Conservation (phyloP, 805 yeast species). For the Candida dajiaensis region DNA sequence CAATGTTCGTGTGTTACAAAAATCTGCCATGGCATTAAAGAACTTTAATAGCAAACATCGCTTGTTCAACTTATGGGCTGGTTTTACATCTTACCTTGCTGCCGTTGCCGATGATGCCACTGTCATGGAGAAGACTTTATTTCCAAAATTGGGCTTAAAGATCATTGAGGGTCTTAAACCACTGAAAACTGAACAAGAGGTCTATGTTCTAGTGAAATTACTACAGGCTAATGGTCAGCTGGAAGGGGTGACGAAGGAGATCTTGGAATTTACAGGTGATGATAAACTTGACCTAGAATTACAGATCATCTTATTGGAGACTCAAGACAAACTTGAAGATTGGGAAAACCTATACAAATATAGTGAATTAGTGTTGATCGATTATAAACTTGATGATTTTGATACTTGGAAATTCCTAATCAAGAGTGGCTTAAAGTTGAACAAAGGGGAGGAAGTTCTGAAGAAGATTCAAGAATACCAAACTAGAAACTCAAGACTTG, state of each 20-base stretch:
- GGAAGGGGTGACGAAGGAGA: conserved; percentile 30
- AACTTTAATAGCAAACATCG: conserved; percentile 30
- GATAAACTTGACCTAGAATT: conserved; percentile 52
- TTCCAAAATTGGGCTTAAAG: conserved; percentile 56
- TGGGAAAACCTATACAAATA: conserved; percentile 40
- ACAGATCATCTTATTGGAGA: conserved; percentile 45
- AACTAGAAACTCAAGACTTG: conserved; percentile 54
- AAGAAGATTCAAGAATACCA: conserved; percentile 26
- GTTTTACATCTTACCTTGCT: conserved; percentile 45
- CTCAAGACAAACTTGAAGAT: conserved; percentile 34
- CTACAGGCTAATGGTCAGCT: conserved; percentile 32
- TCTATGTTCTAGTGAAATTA: conserved; percentile 51
- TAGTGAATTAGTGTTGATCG: conserved; percentile 37
- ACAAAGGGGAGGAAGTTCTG: conserved; percentile 26
- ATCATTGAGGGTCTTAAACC: conserved; percentile 50
- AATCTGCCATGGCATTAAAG: conserved; percentile 41
- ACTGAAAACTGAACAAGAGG: conserved; percentile 54
- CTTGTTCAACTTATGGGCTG: conserved; percentile 45
- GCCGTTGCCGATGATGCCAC: conserved; percentile 28
- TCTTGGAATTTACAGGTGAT: conserved; percentile 29
- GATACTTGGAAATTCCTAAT: conserved; percentile 61
- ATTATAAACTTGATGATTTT: conserved; percentile 62
- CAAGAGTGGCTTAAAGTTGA: conserved; percentile 36
- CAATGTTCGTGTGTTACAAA: conserved; percentile 49
- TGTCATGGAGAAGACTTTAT: conserved; percentile 43